Conservation (phyloP, 2,329 filamentous ascomycete genomes). For the Pseudopyricularia cyperi region DNA sequence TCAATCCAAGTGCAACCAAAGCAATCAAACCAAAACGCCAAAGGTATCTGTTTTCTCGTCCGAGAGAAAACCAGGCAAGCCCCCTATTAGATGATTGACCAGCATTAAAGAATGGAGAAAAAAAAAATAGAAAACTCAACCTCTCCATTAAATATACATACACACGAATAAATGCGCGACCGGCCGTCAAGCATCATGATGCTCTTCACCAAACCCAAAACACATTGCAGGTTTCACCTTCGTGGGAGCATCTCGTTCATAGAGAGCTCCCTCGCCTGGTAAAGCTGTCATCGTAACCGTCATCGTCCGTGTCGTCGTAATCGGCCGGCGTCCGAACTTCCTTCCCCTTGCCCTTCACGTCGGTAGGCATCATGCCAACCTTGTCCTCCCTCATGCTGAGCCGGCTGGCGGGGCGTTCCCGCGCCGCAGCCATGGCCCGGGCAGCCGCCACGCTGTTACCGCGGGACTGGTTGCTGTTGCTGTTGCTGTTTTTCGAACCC, state of each 20-base stretch:
- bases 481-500: slow-evolving; percentile 6
- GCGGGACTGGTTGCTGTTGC: slow-evolving; percentile 11
- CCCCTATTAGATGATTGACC: not conserved
- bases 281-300: slow-evolving; percentile 15
- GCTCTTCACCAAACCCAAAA: not conserved
- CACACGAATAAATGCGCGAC: not conserved
- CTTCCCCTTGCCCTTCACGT: slow-evolving; percentile 35
- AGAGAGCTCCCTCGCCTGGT: slow-evolving; percentile 28
- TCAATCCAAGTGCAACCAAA: not conserved
- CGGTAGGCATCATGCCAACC: slow-evolving; percentile 8
- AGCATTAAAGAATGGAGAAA: not conserved
- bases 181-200: not conserved
- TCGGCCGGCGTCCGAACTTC: slow-evolving; percentile 20
- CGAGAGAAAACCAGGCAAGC: not conserved
- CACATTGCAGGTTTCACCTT: not conserved
- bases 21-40: not conserved
- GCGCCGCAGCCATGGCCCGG: not conserved
- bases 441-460: not conserved
- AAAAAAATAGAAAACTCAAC: not conserved
- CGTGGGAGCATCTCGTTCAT: slow-evolving; percentile 11
- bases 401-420: slow-evolving; percentile 20
- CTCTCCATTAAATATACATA: not conserved
- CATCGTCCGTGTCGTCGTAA: slow-evolving; percentile 14
- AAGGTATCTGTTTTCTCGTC: not conserved
- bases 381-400: slow-evolving; percentile 20